Base-by-base conservation (phyloP, 1,284 basidiomycete genomes). In the Ganoderma leucocontextum region DNA sequence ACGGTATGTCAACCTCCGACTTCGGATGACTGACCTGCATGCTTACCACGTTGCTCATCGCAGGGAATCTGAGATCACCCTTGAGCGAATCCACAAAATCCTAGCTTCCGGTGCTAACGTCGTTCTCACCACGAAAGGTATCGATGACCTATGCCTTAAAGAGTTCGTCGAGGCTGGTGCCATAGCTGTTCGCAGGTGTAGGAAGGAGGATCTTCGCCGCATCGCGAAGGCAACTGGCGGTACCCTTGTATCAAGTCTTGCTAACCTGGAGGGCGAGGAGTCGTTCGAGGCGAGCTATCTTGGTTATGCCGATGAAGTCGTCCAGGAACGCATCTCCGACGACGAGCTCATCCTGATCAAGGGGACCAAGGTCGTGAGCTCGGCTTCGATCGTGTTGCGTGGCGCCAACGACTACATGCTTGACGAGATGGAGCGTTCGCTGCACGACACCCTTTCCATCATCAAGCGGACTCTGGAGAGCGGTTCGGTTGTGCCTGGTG, bases 371-470 rank as follows among this genome's bases (percentile, higher is more conserved):
- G 92, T 96, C 42, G 97, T 99, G 79, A 97, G 85, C 83, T 97
- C 96, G 25, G 87, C 94, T 33, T 98, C 97, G 49, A 94, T 99
- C 78, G 90, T 99, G 69, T 84, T 99, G 70, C 90, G 98, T 68
- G 98, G 98, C 66, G 98, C 98, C 49, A 99, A 99, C 82, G 98
- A 99, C 82, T 99, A 98, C 81, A 95, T 99, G 93, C 84, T 99
- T 73, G 98, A 99, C 81, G 98, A 99, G 86, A 99, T 99, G 98
- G 98, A 99, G 84, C 87, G 98, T 42, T 91, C 96, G 0, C 82
- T 99, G 74, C 98, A 99, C 80, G 98, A 99, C 81, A 94, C 95
- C 0, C 82, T 99, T 66, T 97, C 93, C 53, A 90, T 99, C 75
- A 95, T 99, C 84, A 99, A 99, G 85, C 90, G 98, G 67, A 99